A percentile compares a stretch with the other conserved stretches of the same genome.
Conservation (phyloP, 192 early-diverging fungal species). For the Gryganskiella cystojenkinii region DNA sequence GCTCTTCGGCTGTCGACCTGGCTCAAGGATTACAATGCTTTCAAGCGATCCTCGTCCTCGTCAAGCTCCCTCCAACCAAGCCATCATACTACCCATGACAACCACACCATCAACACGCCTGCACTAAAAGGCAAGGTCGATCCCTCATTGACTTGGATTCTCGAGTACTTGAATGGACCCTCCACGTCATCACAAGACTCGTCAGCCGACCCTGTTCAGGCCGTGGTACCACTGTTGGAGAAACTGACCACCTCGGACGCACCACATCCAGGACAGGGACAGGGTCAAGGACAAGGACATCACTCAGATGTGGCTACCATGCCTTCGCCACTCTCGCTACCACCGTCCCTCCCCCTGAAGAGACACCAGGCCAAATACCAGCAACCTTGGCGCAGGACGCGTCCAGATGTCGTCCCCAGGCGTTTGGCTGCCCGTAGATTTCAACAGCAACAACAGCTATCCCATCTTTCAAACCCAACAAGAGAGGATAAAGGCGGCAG, state of each 20-base stretch:
- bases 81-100: neutral
- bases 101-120: too few species aligned
- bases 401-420: neutral
- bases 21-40: constrained; percentile 26
- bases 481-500: too few species aligned
- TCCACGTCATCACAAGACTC: neutral
- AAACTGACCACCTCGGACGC: constrained; percentile 16
- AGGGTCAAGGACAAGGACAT: neutral
- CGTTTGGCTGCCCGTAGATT: neutral
- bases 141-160: neutral
- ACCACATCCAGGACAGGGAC: neutral
- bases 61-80: neutral
- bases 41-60: constrained; percentile 5
- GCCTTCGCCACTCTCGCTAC: neutral
- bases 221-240: constrained; percentile 13
- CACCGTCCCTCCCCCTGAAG: neutral
- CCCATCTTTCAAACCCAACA: neutral
- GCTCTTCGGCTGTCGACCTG: constrained; percentile 15
- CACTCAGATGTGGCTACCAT: neutral
- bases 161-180: neutral
- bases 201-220: neutral
- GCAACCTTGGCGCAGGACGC: constrained; percentile 3
- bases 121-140: too few species aligned
- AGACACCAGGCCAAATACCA: neutral
- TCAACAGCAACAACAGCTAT: constrained; percentile 11